phyloP scores from a whole-genome alignment of 1,284 basidiomycete species.

The Cutaneotrichosporon dermatis region DNA sequence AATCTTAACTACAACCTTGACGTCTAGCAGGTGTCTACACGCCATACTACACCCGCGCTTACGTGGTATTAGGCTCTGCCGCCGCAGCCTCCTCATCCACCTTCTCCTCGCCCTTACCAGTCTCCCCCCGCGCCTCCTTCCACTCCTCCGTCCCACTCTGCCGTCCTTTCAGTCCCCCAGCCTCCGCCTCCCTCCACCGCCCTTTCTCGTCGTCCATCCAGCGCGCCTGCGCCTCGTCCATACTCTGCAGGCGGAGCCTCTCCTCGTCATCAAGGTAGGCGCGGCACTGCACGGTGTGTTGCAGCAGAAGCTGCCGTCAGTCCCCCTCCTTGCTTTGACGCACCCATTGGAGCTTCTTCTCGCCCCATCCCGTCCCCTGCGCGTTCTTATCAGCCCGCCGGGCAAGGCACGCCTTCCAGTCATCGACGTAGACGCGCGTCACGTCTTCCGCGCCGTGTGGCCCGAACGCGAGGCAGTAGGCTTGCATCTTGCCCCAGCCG shows the following conservation, averaged over 20 bases:
- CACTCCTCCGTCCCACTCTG: slow-evolving; percentile 51
- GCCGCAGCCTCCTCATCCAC: neutral
- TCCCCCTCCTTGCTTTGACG: slow-evolving; percentile 9
- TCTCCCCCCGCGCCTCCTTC: slow-evolving; percentile 47
- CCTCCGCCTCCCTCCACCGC: slow-evolving; percentile 32
- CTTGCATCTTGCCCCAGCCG: slow-evolving; percentile 54
- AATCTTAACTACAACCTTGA: too few species aligned
- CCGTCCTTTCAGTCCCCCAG: slow-evolving; percentile 37
- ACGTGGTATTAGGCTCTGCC: too few species aligned
- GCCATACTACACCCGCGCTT: too few species aligned
- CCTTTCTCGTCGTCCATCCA: slow-evolving; percentile 38
- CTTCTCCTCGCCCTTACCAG: slow-evolving; percentile 9
- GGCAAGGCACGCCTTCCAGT: slow-evolving; percentile 37
- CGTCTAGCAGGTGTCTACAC: too few species aligned
- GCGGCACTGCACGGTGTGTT: slow-evolving; percentile 23
- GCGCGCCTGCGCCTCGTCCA: slow-evolving; percentile 38
- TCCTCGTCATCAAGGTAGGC: slow-evolving; percentile 12
- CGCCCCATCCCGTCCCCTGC: slow-evolving; percentile 29
- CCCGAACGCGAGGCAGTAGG: slow-evolving; percentile 51
- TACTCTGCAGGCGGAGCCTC: slow-evolving; percentile 24
- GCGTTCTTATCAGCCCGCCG: slow-evolving; percentile 7
- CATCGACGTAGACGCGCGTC: slow-evolving; percentile 48
- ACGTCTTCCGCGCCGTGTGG: slow-evolving; percentile 50
- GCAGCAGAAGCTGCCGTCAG: slow-evolving; percentile 25
- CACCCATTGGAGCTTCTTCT: slow-evolving; percentile 37